Evolutionary conservation across 2,329 filamentous ascomycete genomes (phyloP).

Genomic region (Colletotrichum tabaci): DNA sequence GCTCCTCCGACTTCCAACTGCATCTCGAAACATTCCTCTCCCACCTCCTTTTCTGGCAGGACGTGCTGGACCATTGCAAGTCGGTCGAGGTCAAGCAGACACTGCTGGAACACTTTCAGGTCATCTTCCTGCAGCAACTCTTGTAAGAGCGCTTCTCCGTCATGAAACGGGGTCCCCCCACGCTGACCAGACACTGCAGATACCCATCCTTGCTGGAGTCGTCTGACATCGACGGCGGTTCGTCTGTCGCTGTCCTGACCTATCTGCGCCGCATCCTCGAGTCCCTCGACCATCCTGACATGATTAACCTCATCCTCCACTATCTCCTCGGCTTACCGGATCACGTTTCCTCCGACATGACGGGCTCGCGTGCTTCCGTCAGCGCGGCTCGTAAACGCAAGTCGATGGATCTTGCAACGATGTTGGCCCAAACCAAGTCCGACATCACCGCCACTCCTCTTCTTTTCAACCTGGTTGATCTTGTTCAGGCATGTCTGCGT

Average conservation of each 20-base stretch:
- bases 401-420: conserved; percentile 88
- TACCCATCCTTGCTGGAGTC: conserved; percentile 97
- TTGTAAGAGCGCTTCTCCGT: conserved; percentile 69
- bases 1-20: conserved; percentile 82
- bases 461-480: conserved; percentile 93
- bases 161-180: conserved; percentile 27
- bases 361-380: conserved; percentile 64
- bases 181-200: conserved; percentile 59
- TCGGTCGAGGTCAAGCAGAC: conserved; percentile 94
- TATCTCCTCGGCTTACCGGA: conserved; percentile 90
- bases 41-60: conserved; percentile 97
- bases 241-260: conserved; percentile 94
- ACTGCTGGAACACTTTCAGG: conserved; percentile 95
- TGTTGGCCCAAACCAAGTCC: conserved; percentile 78
- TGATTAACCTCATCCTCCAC: conserved; percentile 93
- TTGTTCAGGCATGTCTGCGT: conserved; percentile 86
- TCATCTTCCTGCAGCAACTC: conserved; percentile 94
- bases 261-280: conserved; percentile 94
- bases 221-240: conserved; percentile 96
- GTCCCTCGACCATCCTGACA: conserved; percentile 90
- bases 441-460: conserved; percentile 84
- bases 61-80: conserved; percentile 94
- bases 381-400: conserved; percentile 85
- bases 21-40: conserved; percentile 95
- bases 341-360: conserved; percentile 54